Evolutionary conservation across 1,284 basidiomycete genomes (phyloP).

Genomic region (Pisolithus thermaeus): DNA sequence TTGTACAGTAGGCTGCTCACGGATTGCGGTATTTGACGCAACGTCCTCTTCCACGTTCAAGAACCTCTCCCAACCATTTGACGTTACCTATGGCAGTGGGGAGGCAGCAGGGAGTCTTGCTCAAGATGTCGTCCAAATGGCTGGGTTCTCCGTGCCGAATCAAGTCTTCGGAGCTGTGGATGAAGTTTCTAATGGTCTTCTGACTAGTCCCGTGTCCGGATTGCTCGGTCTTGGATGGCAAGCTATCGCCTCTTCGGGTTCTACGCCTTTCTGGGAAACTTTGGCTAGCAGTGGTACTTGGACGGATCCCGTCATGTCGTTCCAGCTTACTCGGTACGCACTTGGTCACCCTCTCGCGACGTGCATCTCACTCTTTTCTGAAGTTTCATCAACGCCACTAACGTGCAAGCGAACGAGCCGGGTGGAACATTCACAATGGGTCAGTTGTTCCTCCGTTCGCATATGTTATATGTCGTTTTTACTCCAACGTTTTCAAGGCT

Average conservation of each 20-base stretch:
- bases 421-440: constrained; percentile 84
- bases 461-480: neutral
- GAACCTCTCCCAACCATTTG: constrained; percentile 49
- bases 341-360: neutral
- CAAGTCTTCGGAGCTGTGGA: constrained; percentile 60
- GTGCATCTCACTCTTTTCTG: neutral
- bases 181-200: constrained; percentile 38
- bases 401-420: constrained; percentile 47
- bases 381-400: constrained; percentile 53
- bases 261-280: constrained; percentile 67
- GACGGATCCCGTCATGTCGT: constrained; percentile 69
- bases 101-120: constrained; percentile 66
- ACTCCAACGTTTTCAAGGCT: constrained; percentile 33
- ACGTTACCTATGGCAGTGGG: constrained; percentile 81
- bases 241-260: constrained; percentile 46
- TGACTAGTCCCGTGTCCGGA: constrained; percentile 54
- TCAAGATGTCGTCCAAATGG: constrained; percentile 73
- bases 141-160: constrained; percentile 66
- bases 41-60: constrained; percentile 47
- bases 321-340: constrained; percentile 68
- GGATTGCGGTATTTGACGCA: constrained; percentile 41
- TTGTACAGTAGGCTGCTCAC: constrained; percentile 46
- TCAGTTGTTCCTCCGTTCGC: constrained; percentile 15
- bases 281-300: constrained; percentile 57
- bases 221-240: constrained; percentile 62